Evolutionary conservation across 257 asterid genomes (phyloP).

Genomic region (Leptodermis oblonga): DNA sequence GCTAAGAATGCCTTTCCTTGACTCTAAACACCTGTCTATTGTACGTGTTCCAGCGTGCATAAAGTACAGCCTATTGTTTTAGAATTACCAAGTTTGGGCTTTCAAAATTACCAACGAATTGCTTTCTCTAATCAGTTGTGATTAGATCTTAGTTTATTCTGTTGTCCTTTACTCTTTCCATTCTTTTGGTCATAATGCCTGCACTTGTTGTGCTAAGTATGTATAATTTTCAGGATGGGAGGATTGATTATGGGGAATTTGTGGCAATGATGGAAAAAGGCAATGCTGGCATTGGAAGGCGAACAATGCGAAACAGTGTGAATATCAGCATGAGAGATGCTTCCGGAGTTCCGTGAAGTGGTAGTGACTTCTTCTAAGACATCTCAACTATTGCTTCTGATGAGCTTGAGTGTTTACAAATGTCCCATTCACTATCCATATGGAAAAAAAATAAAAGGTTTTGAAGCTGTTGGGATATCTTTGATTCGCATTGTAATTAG

Average conservation of each 20-base stretch:
- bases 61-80: neutral
- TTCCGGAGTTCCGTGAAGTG: constrained; percentile 29
- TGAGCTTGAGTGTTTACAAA: neutral
- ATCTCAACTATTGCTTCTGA: neutral
- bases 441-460: neutral
- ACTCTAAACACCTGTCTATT: neutral
- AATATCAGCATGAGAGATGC: constrained; percentile 50
- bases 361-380: neutral
- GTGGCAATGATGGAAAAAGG: constrained; percentile 58
- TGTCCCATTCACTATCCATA: constrained; percentile 2
- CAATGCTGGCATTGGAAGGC: constrained; percentile 44
- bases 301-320: constrained; percentile 47
- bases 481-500: neutral
- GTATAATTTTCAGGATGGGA: constrained; percentile 36
- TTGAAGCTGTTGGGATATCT: neutral
- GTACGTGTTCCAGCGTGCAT: neutral
- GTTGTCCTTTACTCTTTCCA: neutral
- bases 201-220: neutral
- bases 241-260: constrained; percentile 49
- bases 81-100: neutral
- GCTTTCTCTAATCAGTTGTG: neutral
- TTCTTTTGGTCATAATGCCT: neutral
- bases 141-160: neutral
- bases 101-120: neutral
- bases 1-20: neutral